These are phyloP conservation scores for Pseudocercospora fijiensis DNA, from an alignment of 2,329 filamentous ascomycete species.

Conservation along the genomic window DNA sequence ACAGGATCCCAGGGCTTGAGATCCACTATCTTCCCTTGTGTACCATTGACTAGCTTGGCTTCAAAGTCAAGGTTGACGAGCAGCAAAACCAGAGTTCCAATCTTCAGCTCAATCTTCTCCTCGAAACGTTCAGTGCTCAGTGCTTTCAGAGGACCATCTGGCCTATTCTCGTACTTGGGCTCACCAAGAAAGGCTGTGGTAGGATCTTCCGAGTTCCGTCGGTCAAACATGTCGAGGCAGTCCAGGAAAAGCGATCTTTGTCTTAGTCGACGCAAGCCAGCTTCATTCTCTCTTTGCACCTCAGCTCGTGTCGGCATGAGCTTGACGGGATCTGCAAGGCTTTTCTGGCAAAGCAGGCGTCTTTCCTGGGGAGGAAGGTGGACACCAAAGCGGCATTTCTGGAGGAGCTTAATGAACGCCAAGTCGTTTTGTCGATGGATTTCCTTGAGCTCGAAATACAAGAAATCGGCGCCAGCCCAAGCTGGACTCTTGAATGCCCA, in stretches of 20 bases:
- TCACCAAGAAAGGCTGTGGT: slow-evolving; percentile 14
- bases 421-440: slow-evolving; percentile 59
- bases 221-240: slow-evolving; percentile 30
- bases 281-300: not conserved
- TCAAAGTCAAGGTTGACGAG: slow-evolving; percentile 51
- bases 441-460: slow-evolving; percentile 51
- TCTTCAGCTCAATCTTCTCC: slow-evolving; percentile 48
- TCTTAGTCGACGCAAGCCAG: not conserved
- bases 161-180: slow-evolving; percentile 12
- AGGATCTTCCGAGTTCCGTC: slow-evolving; percentile 24
- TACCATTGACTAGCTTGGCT: slow-evolving; percentile 49
- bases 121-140: slow-evolving; percentile 48
- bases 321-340: slow-evolving; percentile 3
- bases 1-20: slow-evolving; percentile 46
- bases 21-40: slow-evolving; percentile 48
- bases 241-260: not conserved
- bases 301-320: not conserved
- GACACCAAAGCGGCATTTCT: slow-evolving; percentile 51
- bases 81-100: slow-evolving; percentile 55
- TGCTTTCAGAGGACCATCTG: slow-evolving; percentile 21
- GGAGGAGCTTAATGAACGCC: slow-evolving; percentile 46
- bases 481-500: slow-evolving; percentile 60
- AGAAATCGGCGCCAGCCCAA: slow-evolving; percentile 57
- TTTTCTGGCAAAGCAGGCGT: not conserved
- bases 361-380: slow-evolving; percentile 48